Evolutionary conservation across 495 filamentous ascomycete species (phyloP), one percentile per base, ranked within the genome.

Genomic region (Alectoria sarmentosa): DNA sequence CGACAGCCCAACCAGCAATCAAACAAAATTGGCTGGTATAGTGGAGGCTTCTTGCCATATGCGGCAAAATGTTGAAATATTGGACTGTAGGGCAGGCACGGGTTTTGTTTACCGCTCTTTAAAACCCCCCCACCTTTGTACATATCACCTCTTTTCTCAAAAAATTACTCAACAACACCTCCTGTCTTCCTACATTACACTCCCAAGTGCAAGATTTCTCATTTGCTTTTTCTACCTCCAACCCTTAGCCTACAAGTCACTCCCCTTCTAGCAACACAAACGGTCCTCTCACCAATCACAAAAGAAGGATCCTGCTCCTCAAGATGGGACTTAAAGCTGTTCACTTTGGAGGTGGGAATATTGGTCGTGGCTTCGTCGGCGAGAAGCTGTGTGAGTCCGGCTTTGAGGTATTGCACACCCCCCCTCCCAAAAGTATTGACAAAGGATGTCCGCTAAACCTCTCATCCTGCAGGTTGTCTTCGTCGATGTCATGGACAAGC

Each of bases 261-360:
- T 19, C 10, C 8, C 7, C 6, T 55, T n/a, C 1, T 34, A 55
- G 52, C 30, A 34, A 55, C 28, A 34, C 7, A 7, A 55, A n/a
- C n/a, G 30, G 34, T 26, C 49, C 17, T 30, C 32, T 19, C 30
- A 21, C 34, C 7, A 14, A 13, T 23, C 30, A 55, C 15, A 55
- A n/a, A 55, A 2, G n/a, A 28, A 39, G 9, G 19, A 32, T 19
- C 11, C 17, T 23, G 13, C 39, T n/a, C 39, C 26, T 30, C 26
- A 58, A n/a, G 67, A 87, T 86, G 83, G 77, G 74, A 59, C 90
- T 89, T 77, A 95, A 91, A 74, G 91, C 90, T 61, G 84, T 96
- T 70, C 92, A 96, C 77, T 96, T 96, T 70, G 92, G 92, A 64
- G 91, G 91, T 72, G 92, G 92, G 71, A 96, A 96, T 82, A 96